phyloP scores from a whole-genome alignment of 2,329 filamentous ascomycete species.

The Emydomyces testavorans region DNA sequence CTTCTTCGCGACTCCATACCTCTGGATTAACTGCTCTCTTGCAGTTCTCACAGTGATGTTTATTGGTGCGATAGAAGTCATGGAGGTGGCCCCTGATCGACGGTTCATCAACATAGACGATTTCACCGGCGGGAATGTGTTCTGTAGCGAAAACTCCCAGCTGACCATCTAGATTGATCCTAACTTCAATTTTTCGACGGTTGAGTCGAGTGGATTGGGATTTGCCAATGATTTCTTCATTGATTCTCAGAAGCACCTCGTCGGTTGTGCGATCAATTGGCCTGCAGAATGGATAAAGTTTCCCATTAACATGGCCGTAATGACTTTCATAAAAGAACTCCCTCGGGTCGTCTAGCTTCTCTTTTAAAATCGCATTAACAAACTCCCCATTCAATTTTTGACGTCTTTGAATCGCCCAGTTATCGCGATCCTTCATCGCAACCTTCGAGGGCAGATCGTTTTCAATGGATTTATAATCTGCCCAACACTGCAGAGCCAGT shows the following conservation, averaged over 20 bases:
- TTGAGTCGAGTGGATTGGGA: slow-evolving; percentile 14
- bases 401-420: slow-evolving; percentile 18
- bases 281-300: slow-evolving; percentile 23
- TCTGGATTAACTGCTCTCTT: background rate
- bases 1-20: background rate
- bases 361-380: background rate
- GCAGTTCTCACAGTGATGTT: slow-evolving; percentile 25
- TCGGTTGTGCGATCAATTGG: slow-evolving; percentile 15
- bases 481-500: slow-evolving; percentile 23
- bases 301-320: slow-evolving; percentile 18
- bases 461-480: slow-evolving; percentile 22
- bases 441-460: slow-evolving; percentile 16
- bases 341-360: slow-evolving; percentile 7
- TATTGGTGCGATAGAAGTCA: slow-evolving; percentile 6
- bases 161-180: slow-evolving; percentile 1
- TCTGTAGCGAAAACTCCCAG: slow-evolving; percentile 24
- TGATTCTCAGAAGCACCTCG: slow-evolving; percentile 19
- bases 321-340: slow-evolving; percentile 23
- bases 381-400: slow-evolving; percentile 11
- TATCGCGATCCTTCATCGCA: slow-evolving; percentile 19
- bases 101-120: slow-evolving; percentile 28
- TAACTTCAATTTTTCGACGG: slow-evolving; percentile 12
- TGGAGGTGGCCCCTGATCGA: slow-evolving; percentile 27
- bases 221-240: slow-evolving; percentile 18
- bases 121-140: slow-evolving; percentile 19